Evolutionary conservation across 345 rosid species (phyloP).

Genomic region (Euclidium syriacum): DNA sequence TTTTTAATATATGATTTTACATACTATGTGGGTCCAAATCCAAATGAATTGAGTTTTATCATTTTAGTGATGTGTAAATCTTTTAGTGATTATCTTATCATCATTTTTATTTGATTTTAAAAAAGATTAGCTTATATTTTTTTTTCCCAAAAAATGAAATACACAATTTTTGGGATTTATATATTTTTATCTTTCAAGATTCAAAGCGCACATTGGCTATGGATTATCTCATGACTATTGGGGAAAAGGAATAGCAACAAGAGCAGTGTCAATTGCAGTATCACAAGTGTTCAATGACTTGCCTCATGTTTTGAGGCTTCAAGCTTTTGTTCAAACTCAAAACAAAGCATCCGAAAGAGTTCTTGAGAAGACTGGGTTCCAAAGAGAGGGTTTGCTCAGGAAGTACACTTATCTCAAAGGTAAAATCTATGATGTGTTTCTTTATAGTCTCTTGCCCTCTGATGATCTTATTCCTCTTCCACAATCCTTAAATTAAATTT

Average conservation of each 20-base stretch:
- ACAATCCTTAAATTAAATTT: neutral
- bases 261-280: constrained; percentile 33
- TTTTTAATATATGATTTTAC: neutral
- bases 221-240: constrained; percentile 38
- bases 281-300: constrained; percentile 30
- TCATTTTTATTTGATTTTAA: too few species aligned
- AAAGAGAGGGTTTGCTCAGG: constrained; percentile 39
- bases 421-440: constrained; percentile 18
- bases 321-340: constrained; percentile 35
- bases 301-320: constrained; percentile 36
- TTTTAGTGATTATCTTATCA: too few species aligned
- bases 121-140: too few species aligned
- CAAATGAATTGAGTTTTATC: neutral
- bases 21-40: neutral
- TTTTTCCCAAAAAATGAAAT: too few species aligned
- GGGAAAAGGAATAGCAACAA: constrained; percentile 43
- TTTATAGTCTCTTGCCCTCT: constrained; percentile 33
- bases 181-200: neutral
- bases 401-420: constrained; percentile 38
- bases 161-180: too few species aligned
- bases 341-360: constrained; percentile 43
- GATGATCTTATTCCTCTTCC: constrained; percentile 11
- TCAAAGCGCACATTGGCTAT: constrained; percentile 36
- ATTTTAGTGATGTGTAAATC: too few species aligned
- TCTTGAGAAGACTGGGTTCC: constrained; percentile 39